Evolutionary conservation across 2,329 filamentous ascomycete genomes (phyloP).

Genomic region (Arthroderma sp.): DNA sequence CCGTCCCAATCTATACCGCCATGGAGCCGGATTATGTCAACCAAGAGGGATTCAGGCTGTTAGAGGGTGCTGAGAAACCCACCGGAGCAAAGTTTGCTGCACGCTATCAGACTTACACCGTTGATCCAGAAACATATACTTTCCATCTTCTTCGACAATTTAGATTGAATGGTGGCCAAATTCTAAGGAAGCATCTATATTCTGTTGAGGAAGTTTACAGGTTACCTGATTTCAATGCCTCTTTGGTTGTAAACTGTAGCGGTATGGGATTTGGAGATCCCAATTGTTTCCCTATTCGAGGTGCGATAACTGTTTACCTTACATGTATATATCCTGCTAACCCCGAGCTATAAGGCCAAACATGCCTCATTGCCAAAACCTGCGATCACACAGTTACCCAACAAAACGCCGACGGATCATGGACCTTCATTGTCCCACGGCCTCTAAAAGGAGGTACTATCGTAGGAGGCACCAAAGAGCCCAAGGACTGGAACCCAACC

Average conservation of each 20-base stretch:
- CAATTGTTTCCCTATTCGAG: constrained; percentile 31
- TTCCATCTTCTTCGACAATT: constrained; percentile 29
- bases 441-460: constrained; percentile 50
- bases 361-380: constrained; percentile 34
- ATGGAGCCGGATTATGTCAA: constrained; percentile 24
- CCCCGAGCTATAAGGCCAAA: constrained; percentile 25
- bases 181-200: constrained; percentile 12
- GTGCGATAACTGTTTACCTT: constrained; percentile 12
- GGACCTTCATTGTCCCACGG: constrained; percentile 51
- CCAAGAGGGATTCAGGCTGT: constrained; percentile 23
- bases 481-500: constrained; percentile 40
- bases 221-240: constrained; percentile 19
- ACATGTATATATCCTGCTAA: not conserved
- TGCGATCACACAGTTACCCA: constrained; percentile 40
- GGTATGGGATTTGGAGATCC: constrained; percentile 32
- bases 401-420: constrained; percentile 49
- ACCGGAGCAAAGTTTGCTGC: constrained; percentile 28
- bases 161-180: constrained; percentile 25
- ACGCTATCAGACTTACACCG: constrained; percentile 27
- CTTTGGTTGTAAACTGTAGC: constrained; percentile 33
- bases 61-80: constrained; percentile 20
- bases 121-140: constrained; percentile 34
- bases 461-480: constrained; percentile 53
- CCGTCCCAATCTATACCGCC: constrained; percentile 15
- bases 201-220: constrained; percentile 25